Evolutionary conservation across 2,329 filamentous ascomycete genomes (phyloP).

Genomic region (Fusarium lyarnte): DNA sequence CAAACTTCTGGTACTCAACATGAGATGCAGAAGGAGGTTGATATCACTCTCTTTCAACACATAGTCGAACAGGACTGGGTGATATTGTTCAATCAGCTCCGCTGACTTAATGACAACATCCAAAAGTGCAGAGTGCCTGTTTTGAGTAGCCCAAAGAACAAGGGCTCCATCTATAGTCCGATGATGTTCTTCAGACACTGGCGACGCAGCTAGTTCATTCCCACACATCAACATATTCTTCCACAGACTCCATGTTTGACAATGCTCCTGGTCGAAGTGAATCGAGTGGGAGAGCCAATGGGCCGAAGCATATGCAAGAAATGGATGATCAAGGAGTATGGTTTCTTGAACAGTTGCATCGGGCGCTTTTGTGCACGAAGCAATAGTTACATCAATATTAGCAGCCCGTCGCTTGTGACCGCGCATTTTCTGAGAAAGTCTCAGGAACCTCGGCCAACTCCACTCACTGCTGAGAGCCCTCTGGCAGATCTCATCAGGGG

Average conservation of each 20-base stretch:
- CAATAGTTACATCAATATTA: neutral
- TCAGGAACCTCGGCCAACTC: rapidly evolving
- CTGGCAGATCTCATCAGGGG: rapidly evolving
- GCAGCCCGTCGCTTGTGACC: neutral
- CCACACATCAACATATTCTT: rapidly evolving
- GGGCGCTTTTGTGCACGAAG: rapidly evolving
- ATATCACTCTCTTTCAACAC: too few relatives aligned
- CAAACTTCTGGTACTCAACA: too few relatives aligned
- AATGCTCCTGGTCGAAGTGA: rapidly evolving
- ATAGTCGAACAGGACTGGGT: too few relatives aligned
- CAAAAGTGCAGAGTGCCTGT: rapidly evolving
- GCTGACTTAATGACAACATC: rapidly evolving
- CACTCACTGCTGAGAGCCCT: neutral
- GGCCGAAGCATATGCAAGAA: neutral
- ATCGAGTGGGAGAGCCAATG: neutral
- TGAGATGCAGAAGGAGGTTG: too few relatives aligned
- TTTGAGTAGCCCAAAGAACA: rapidly evolving
- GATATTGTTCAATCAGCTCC: rapidly evolving
- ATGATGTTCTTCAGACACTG: neutral
- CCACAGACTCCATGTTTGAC: neutral
- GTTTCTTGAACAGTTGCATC: rapidly evolving
- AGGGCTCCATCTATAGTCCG: neutral
- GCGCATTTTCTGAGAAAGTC: too few relatives aligned
- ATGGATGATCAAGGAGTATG: rapidly evolving
- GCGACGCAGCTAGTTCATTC: neutral